These are phyloP conservation scores for Kodamaea neixiangensis DNA, from an alignment of 805 yeast species.

Conservation along the genomic window DNA sequence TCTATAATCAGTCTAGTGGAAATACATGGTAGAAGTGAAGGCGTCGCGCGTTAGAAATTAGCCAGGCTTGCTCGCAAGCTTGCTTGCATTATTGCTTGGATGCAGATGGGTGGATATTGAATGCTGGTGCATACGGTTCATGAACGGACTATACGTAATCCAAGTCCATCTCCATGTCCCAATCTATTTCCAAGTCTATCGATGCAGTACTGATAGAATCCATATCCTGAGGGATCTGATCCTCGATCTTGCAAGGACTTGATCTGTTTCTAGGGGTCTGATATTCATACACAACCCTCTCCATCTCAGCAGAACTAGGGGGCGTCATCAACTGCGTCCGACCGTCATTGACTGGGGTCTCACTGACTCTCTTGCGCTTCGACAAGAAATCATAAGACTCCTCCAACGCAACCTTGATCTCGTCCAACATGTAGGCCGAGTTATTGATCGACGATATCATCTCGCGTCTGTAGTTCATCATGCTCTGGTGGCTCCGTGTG, in stretches of 20 bases:
- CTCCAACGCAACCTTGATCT: not conserved
- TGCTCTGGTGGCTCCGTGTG: not conserved
- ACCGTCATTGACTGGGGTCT: not conserved
- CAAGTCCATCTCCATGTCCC: not conserved
- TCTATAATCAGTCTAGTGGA: not conserved
- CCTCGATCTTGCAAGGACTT: not conserved
- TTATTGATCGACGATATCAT: not conserved
- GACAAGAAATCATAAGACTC: not conserved
- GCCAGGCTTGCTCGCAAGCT: not conserved
- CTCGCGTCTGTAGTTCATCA: slow-evolving; percentile 4
- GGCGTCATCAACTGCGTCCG: slow-evolving; percentile 1
- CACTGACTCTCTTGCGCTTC: not conserved
- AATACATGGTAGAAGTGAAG: not conserved
- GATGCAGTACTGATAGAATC: not conserved
- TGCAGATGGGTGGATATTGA: too few species aligned
- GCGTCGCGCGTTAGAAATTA: not conserved
- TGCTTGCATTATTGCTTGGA: too few species aligned
- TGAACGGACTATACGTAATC: not conserved
- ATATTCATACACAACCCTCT: not conserved
- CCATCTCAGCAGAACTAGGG: not conserved
- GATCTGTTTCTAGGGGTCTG: slow-evolving; percentile 1
- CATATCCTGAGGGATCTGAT: not conserved
- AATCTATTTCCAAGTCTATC: not conserved
- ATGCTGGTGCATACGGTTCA: too few species aligned
- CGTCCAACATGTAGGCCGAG: not conserved